These are phyloP conservation scores for Arabidopsis lyrata DNA, from an alignment of 441 rosid species.

Conservation along the genomic window DNA sequence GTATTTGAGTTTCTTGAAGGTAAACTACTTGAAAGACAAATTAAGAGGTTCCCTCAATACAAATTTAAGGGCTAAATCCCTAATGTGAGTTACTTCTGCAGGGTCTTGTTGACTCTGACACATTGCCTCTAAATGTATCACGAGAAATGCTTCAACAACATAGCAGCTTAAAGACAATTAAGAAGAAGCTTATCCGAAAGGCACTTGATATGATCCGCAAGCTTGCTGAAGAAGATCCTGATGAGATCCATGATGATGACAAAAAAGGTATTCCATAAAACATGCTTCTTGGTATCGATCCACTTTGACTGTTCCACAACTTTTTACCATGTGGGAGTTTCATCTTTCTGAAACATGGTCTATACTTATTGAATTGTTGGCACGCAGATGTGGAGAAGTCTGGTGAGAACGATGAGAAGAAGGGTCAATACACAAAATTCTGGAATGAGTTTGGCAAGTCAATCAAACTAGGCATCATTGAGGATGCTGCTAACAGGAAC, in stretches of 20 bases:
- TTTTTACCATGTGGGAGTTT: background rate
- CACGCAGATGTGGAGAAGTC: slow-evolving; percentile 64
- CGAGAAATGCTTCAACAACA: slow-evolving; percentile 98
- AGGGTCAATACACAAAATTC: slow-evolving; percentile 83
- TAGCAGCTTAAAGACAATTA: slow-evolving; percentile 91
- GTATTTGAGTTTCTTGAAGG: slow-evolving; percentile 90
- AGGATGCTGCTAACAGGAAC: slow-evolving; percentile 91
- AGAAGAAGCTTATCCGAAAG: slow-evolving; percentile 93
- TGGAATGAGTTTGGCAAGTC: slow-evolving; percentile 98
- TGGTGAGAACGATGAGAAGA: slow-evolving; percentile 71
- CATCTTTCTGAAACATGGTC: background rate
- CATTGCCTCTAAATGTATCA: slow-evolving; percentile 89
- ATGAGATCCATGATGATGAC: slow-evolving; percentile 73
- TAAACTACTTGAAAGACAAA: slow-evolving; percentile 32
- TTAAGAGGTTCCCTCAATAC: background rate
- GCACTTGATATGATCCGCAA: slow-evolving; percentile 96
- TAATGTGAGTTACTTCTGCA: slow-evolving; percentile 47
- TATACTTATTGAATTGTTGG: slow-evolving; percentile 13
- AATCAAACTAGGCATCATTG: slow-evolving; percentile 89
- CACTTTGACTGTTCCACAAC: background rate
- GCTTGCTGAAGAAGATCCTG: slow-evolving; percentile 94
- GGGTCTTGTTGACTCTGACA: slow-evolving; percentile 99
- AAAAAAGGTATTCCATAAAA: slow-evolving; percentile 61
- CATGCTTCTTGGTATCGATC: slow-evolving; percentile 6
- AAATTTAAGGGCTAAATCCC: background rate